A percentile compares a stretch with the other conserved stretches of the same genome.
These are phyloP conservation scores for Boeremia lycopersici DNA, from an alignment of 2,329 filamentous ascomycete genomes.

Conservation along the genomic window DNA sequence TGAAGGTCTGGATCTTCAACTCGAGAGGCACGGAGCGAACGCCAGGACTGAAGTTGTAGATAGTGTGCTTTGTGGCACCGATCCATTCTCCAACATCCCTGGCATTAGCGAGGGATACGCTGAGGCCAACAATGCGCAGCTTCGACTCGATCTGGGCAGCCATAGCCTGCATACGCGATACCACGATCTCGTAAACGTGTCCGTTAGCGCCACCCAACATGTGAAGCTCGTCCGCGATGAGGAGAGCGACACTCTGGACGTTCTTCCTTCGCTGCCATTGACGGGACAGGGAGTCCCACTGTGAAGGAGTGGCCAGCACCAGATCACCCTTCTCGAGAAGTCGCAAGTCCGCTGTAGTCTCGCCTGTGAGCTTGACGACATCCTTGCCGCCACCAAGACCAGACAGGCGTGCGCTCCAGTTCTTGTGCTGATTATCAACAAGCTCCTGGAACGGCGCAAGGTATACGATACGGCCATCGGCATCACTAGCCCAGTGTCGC, in stretches of 20 bases:
- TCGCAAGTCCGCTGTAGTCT: slow-evolving; percentile 88
- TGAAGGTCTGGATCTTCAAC: slow-evolving; percentile 93
- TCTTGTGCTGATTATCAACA: slow-evolving; percentile 77
- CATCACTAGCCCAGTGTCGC: slow-evolving; percentile 78
- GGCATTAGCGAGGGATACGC: slow-evolving; percentile 90
- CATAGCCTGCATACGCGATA: slow-evolving; percentile 98
- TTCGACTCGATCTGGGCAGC: slow-evolving; percentile 83
- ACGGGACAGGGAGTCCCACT: slow-evolving; percentile 95
- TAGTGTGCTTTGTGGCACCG: slow-evolving; percentile 95
- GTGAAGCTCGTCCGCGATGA: slow-evolving; percentile 95
- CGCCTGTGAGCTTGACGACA: slow-evolving; percentile 91
- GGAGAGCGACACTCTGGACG: slow-evolving; percentile 84
- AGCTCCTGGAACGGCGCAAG: slow-evolving; percentile 94
- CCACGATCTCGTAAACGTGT: slow-evolving; percentile 92
- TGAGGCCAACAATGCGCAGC: slow-evolving; percentile 85
- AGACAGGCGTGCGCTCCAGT: slow-evolving; percentile 82
- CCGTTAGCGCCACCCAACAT: slow-evolving; percentile 86
- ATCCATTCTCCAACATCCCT: slow-evolving; percentile 97
- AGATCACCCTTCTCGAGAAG: slow-evolving; percentile 86
- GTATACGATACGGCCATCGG: slow-evolving; percentile 83
- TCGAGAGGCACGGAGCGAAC: slow-evolving; percentile 88
- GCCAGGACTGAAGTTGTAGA: slow-evolving; percentile 97
- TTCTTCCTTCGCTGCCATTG: slow-evolving; percentile 98
- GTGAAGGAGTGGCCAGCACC: slow-evolving; percentile 86
- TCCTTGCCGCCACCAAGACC: slow-evolving; percentile 80